These are phyloP conservation scores for Eucalyptus curtisii DNA, from an alignment of 345 rosid genomes.

Conservation along the genomic window DNA sequence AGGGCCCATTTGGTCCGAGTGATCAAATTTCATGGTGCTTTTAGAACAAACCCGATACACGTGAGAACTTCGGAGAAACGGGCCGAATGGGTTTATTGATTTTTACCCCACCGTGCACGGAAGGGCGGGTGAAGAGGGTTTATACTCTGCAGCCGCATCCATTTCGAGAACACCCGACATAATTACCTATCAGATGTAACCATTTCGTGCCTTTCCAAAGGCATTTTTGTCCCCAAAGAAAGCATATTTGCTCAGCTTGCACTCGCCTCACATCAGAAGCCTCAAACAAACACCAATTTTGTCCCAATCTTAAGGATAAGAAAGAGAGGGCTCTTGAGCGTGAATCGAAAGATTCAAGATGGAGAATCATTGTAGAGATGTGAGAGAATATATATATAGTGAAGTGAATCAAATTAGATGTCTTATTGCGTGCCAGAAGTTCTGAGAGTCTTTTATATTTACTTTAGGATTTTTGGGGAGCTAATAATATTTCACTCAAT, in stretches of 20 bases:
- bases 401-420: not conserved
- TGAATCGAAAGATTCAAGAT: not conserved
- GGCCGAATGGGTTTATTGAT: not conserved
- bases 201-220: not conserved
- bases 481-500: too few relatives aligned
- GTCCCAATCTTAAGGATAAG: not conserved
- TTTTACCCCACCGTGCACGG: not conserved
- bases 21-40: not conserved
- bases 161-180: too few relatives aligned
- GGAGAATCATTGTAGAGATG: not conserved
- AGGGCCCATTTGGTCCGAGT: not conserved
- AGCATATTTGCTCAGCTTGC: not conserved
- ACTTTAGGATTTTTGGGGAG: not conserved
- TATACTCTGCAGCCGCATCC: not conserved
- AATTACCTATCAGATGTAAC: not conserved
- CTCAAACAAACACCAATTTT: not conserved
- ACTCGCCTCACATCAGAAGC: not conserved
- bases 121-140: not conserved
- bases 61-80: not conserved
- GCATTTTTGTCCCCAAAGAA: not conserved
- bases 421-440: fast-evolving
- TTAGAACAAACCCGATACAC: not conserved
- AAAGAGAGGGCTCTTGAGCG: not conserved
- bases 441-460: not conserved
- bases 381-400: not conserved